Evolutionary conservation across 495 filamentous ascomycete species (phyloP).

Genomic region (Lophiotrema nucula): DNA sequence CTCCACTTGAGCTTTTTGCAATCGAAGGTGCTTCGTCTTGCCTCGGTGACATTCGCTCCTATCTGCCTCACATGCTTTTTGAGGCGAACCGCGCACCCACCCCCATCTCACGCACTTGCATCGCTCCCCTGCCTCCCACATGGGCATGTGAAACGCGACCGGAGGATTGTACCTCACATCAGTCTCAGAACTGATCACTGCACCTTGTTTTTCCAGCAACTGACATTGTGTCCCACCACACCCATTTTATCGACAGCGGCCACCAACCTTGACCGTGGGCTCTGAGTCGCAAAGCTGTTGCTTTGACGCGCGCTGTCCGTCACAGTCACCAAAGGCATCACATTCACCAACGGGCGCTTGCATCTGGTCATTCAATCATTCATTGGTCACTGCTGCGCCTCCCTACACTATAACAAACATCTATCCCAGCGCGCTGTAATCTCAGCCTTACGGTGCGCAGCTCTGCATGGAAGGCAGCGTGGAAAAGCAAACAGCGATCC

Average conservation of each 20-base stretch:
- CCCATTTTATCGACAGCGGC: neutral
- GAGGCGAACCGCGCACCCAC: neutral
- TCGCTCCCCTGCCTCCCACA: constrained; percentile 17
- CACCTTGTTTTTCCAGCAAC: constrained; percentile 8
- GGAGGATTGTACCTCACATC: constrained; percentile 8
- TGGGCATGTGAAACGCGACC: constrained; percentile 22
- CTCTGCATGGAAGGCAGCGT: constrained; percentile 22
- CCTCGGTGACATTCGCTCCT: no score
- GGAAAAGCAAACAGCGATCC: constrained; percentile 16
- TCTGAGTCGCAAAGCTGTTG: constrained; percentile 2
- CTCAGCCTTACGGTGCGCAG: constrained; percentile 14
- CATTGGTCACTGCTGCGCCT: constrained; percentile 16
- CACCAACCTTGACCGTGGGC: neutral
- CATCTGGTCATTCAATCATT: neutral
- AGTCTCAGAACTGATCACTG: constrained; percentile 12
- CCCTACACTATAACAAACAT: neutral
- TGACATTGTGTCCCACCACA: constrained; percentile 16
- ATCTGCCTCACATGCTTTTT: constrained; percentile 10
- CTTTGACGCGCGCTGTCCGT: neutral
- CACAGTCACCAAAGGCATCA: constrained; percentile 9
- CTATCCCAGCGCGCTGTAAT: neutral
- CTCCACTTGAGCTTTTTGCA: no score
- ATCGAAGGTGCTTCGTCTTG: neutral
- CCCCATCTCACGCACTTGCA: neutral
- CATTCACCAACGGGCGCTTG: constrained; percentile 20